These are phyloP conservation scores for Xylaria digitata DNA, from an alignment of 2,329 filamentous ascomycete species.

Conservation along the genomic window DNA sequence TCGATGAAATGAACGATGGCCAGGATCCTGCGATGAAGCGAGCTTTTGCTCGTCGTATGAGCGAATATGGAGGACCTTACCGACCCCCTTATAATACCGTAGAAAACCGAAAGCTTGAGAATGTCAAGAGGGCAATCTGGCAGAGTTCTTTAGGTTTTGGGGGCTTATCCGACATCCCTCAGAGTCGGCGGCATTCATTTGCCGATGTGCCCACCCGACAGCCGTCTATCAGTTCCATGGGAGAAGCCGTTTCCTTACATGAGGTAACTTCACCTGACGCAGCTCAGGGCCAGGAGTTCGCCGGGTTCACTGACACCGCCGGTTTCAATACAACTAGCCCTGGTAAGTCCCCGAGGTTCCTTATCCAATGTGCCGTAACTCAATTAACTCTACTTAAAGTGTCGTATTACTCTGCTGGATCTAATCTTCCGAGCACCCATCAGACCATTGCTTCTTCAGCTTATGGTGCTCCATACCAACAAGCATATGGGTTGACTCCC, in stretches of 20 bases:
- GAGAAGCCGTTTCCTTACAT: conserved; percentile 61
- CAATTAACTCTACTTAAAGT: conserved; percentile 49
- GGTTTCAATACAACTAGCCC: conserved; percentile 54
- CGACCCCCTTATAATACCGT: conserved; percentile 61
- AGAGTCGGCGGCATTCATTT: conserved; percentile 84
- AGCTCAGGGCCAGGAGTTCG: conserved; percentile 58
- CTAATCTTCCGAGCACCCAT: conserved; percentile 49
- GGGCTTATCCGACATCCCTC: conserved; percentile 70
- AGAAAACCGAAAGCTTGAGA: conserved; percentile 72
- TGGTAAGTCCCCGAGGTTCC: conserved; percentile 51
- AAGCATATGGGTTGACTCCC: conserved; percentile 59
- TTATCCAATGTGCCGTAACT: background rate
- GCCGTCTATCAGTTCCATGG: conserved; percentile 70
- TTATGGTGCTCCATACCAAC: conserved; percentile 58
- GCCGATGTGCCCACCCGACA: conserved; percentile 75
- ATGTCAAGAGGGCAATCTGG: conserved; percentile 76
- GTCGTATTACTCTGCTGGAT: conserved; percentile 54
- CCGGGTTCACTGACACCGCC: conserved; percentile 55
- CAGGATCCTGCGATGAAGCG: conserved; percentile 60
- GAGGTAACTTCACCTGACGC: conserved; percentile 60
- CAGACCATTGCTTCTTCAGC: conserved; percentile 53
- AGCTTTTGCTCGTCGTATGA: conserved; percentile 64
- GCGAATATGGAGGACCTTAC: conserved; percentile 63
- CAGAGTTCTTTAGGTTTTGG: conserved; percentile 77
- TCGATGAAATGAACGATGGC: conserved; percentile 70